Base-by-base conservation (phyloP, 2,329 filamentous ascomycete species). In the Calonectria fujianensis region DNA sequence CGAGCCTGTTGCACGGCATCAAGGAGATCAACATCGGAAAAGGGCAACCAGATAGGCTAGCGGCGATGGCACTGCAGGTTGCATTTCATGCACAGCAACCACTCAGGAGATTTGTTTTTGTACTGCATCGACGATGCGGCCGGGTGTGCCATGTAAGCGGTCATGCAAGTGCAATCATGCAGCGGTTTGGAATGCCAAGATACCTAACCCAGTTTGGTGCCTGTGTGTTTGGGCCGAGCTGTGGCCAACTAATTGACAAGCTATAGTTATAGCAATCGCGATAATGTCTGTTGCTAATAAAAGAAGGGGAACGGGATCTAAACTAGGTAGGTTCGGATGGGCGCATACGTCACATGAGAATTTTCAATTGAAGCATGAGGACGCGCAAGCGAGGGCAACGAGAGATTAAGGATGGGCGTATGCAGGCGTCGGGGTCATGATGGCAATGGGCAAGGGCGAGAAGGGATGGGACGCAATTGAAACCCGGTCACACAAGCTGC, bases 251-350 rank as follows among this genome's bases (percentile, higher is more conserved):
- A 41, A 41, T 7, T 61, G 54, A 16, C n/a, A 27, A 35, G 18
- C 54, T 59, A 59, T 45, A 45, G 41, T 45, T 45, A 54, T 61
- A 61, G 13, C 57, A 27, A 27, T 61, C 27, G n/a, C 57, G 57
- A 61, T 61, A 61, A 61, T 61, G 57, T 39, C 41, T 61, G 57
- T 39, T 61, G 29, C 57, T 61, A 61, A 61, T 61, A 61, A 69
- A 68, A 57, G n/a, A 69, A 31, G n/a, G 35, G 18, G 27, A 64
- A 24, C 66, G 50, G 66, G 66, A 69, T 69, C 66, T 69, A 69
- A 69, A 69, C 37, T 69, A 69, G 66, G 29, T 14, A 29, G 51
- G 50, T 48, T 20, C 27, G 37, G 50, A 59, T 57, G 48, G 27
- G 27, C 35, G 51, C 35, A 45, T 69, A 68, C 65, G 51, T 69